Percentiles rank a stretch among this genome's conserved stretches.
phyloP scores from a whole-genome alignment of 208 protist genomes.

The Trypanosoma conorhini region DNA sequence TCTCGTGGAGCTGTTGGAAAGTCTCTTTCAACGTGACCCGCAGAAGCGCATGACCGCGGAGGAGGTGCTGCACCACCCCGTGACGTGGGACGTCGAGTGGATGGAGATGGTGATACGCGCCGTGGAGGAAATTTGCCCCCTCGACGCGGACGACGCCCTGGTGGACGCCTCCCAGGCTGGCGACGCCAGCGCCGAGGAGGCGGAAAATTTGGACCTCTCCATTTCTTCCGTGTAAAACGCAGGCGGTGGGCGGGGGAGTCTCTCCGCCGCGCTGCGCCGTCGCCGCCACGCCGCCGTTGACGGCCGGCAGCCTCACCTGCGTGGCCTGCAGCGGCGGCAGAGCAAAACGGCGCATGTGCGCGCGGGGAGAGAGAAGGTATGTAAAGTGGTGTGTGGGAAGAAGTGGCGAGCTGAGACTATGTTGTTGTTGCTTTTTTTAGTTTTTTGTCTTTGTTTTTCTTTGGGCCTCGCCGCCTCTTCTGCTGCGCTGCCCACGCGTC shows the following conservation, averaged over 20 bases:
- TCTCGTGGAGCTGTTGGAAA: conserved; percentile 73
- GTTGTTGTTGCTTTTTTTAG: too few species aligned
- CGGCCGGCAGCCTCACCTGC: too few species aligned
- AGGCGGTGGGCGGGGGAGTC: too few species aligned
- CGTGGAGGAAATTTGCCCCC: conserved; percentile 34
- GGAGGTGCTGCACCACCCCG: conserved; percentile 71
- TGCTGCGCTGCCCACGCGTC: too few species aligned
- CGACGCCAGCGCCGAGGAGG: neutral
- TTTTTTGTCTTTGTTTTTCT: too few species aligned
- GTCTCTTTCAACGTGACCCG: conserved; percentile 68
- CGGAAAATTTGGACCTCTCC: conserved; percentile 25
- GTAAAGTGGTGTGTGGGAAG: too few species aligned
- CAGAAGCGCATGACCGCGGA: conserved; percentile 69
- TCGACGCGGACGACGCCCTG: conserved; percentile 13
- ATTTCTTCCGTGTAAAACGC: conserved; percentile 5
- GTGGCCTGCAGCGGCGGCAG: too few species aligned
- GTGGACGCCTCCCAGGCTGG: neutral
- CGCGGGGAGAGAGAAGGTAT: too few species aligned
- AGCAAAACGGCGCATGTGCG: too few species aligned
- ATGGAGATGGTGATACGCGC: conserved; percentile 62
- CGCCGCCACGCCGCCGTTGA: neutral
- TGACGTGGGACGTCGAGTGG: conserved; percentile 78
- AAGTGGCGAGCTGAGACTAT: too few species aligned
- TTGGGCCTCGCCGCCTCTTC: too few species aligned
- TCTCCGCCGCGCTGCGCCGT: too few species aligned